Base-by-base conservation (phyloP, 2,329 filamentous ascomycete species). In the Colletotrichum sojae region DNA sequence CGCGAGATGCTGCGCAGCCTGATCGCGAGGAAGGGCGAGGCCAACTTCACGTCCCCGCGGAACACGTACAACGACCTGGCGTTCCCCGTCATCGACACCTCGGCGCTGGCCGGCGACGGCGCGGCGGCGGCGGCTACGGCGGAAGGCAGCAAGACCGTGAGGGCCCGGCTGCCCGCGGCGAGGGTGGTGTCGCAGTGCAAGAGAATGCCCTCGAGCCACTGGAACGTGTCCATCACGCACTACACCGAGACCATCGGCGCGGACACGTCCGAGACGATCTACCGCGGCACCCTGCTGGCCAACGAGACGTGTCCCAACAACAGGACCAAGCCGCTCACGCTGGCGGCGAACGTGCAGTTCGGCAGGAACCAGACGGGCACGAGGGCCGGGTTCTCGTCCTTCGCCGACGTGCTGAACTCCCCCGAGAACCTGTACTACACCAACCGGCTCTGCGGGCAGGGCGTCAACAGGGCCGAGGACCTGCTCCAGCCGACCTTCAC, bases 11-110 rank as follows among this genome's bases (percentile, higher is more conserved):
- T 60, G 5, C 31, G 20, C 4, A 60, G 57, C 31, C 18, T 60
- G 20, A 9, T 60, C 22, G 46, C 46, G 13, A 18, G 46, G 15
- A 36, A 25, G 12, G 31, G 31, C 36, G 46, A 60, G 27, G 46
- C 46, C 18, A 60, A 52, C 20, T 40, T 52, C 10, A 60, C 57
- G 15, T 60, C 25, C 31, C 57, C 57, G 48, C 40, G 5, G 18
- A 39, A 60, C 36, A 60, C 57, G 4, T 60, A 52, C 43, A 31
- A 46, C 18, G 48, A 51, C 46, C n/a, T 60, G 18, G 57, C 31
- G 16, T 60, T 60, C 46, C 57, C 57, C 5, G 1, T 18, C 40
- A 16, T 60, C 22, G 57, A 60, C 18, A 15, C 1, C 5, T 40
- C 46, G 2, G 16, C n/a, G 27, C 18, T 60, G 31, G 13, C 20